These are phyloP conservation scores for Lactifluus piperatus DNA, from an alignment of 768 basidiomycete species.

Conservation along the genomic window DNA sequence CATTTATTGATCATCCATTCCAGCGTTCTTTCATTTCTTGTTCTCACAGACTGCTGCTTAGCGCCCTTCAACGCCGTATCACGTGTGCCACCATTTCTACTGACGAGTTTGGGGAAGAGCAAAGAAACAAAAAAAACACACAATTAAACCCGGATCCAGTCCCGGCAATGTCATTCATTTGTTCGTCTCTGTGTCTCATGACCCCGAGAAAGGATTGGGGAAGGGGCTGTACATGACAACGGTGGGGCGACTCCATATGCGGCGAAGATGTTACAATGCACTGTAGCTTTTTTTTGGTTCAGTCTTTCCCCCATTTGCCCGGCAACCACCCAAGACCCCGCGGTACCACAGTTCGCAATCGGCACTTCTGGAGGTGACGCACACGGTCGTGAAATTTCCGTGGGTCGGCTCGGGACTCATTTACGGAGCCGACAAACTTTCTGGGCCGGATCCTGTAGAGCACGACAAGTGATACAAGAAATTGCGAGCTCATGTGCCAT, in stretches of 20 bases:
- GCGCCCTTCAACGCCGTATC: neutral
- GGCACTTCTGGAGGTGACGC: neutral
- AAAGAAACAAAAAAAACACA: no score
- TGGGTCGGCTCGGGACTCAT: neutral
- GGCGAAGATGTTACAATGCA: neutral
- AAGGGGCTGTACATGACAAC: neutral
- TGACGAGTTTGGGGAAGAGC: no score
- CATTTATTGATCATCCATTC: no score
- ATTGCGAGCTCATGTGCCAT: neutral
- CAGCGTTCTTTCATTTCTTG: no score
- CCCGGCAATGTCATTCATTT: neutral
- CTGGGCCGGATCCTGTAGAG: neutral
- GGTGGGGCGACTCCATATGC: neutral
- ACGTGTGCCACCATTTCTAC: neutral
- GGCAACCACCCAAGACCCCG: neutral
- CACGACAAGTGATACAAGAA: neutral
- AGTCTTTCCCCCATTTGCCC: neutral
- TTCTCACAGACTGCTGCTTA: no score
- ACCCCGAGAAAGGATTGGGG: neutral
- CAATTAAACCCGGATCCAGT: neutral
- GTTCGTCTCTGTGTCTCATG: neutral
- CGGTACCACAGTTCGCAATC: neutral
- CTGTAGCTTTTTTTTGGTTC: neutral
- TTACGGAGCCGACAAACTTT: neutral
- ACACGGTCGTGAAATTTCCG: neutral